Percentiles rank a stretch among this genome's conserved stretches.
Evolutionary conservation across 257 asterid species (phyloP).

Genomic region (Ilex aquifolium): DNA sequence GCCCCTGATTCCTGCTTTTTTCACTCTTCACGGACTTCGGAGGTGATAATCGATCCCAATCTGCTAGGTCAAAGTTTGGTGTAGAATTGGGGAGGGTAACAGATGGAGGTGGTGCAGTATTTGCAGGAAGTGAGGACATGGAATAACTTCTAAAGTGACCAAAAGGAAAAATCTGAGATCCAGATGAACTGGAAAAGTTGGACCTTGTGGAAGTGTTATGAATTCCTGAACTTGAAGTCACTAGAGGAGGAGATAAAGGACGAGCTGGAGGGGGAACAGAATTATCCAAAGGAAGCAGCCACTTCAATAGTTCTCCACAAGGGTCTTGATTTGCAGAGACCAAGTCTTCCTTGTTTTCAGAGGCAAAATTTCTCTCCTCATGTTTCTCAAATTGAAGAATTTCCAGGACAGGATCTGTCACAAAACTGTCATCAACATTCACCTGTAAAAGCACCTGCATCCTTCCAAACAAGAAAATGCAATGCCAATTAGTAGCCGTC

Average conservation of each 20-base stretch:
- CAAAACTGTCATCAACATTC: conserved; percentile 67
- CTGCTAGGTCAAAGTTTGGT: conserved; percentile 57
- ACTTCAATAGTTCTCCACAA: conserved; percentile 67
- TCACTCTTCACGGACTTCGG: conserved; percentile 50
- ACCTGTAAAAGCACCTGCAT: conserved; percentile 99
- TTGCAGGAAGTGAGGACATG: conserved; percentile 91
- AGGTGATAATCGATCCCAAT: conserved; percentile 74
- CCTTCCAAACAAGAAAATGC: conserved; percentile 76
- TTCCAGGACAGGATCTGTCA: conserved; percentile 84
- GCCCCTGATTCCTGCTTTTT: conserved; percentile 51
- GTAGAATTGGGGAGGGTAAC: conserved; percentile 43
- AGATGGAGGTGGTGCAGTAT: conserved; percentile 48
- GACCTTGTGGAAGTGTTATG: conserved; percentile 67
- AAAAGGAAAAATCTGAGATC: conserved; percentile 85
- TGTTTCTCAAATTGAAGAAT: conserved; percentile 89
- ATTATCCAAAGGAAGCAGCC: conserved; percentile 97
- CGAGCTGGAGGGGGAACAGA: conserved; percentile 67
- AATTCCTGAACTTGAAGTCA: conserved; percentile 61
- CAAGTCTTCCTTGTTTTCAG: conserved; percentile 38
- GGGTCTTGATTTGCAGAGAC: conserved; percentile 54
- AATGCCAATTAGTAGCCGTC: conserved; percentile 43
- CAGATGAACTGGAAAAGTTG: conserved; percentile 52
- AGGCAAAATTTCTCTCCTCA: conserved; percentile 41
- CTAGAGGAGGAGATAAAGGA: conserved; percentile 58
- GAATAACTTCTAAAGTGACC: conserved; percentile 94